phyloP scores from a whole-genome alignment of 352 stramenopile species.

The Phytophthora podocarpi region DNA sequence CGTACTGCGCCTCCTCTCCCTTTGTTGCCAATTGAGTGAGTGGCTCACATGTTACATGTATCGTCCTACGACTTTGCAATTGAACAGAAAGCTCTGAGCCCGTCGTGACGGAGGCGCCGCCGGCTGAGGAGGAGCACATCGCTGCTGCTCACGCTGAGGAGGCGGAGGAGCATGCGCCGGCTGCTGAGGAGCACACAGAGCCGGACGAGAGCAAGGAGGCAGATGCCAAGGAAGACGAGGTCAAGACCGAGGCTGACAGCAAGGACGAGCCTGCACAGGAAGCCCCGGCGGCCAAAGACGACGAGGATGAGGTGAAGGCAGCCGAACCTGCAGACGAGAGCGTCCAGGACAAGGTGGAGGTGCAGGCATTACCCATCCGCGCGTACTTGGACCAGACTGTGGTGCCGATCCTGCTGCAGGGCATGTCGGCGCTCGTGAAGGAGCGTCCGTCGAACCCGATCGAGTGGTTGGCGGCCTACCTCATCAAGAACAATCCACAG shows the following conservation, averaged over 20 bases:
- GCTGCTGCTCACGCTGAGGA: constrained; percentile 8
- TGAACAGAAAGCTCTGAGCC: constrained; percentile 26
- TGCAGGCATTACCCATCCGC: constrained; percentile 94
- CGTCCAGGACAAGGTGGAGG: constrained; percentile 90
- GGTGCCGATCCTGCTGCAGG: constrained; percentile 98
- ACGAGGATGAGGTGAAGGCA: constrained; percentile 52
- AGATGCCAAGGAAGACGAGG: constrained; percentile 35
- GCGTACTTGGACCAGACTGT: constrained; percentile 98
- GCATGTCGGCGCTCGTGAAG: constrained; percentile 98
- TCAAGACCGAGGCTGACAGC: constrained; percentile 21
- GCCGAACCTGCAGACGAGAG: constrained; percentile 77
- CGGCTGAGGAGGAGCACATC: constrained; percentile 16
- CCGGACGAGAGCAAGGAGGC: constrained; percentile 42
- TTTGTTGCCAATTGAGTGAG: neutral
- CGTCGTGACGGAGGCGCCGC: constrained; percentile 22
- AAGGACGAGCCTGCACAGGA: constrained; percentile 31
- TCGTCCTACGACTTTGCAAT: neutral
- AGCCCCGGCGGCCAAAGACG: constrained; percentile 29
- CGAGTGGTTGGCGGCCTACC: constrained; percentile 96
- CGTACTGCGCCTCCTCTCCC: neutral
- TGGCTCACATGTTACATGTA: neutral
- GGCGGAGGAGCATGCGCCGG: neutral
- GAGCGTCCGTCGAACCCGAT: constrained; percentile 97
- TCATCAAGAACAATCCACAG: constrained; percentile 97
- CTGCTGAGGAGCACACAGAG: constrained; percentile 17